Percentiles rank a stretch among this genome's conserved stretches.
Evolutionary conservation across 2,329 filamentous ascomycete genomes (phyloP).

Genomic region (Colletotrichum graminicola): DNA sequence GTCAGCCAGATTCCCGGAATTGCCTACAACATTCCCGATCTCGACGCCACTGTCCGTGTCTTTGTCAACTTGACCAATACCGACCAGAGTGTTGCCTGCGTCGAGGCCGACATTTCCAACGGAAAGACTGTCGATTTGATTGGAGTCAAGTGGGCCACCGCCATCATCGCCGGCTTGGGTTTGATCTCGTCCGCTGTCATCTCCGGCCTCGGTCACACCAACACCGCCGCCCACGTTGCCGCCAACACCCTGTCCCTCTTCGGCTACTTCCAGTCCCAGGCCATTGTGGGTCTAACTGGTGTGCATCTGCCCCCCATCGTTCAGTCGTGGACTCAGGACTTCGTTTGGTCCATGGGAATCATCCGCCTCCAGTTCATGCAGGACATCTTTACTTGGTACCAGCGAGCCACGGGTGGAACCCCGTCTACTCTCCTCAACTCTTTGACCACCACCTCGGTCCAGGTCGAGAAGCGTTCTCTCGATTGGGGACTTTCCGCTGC

Average conservation of each 20-base stretch:
- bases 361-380: constrained; percentile 91
- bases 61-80: constrained; percentile 79
- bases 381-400: constrained; percentile 93
- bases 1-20: constrained; percentile 80
- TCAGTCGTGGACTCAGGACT: constrained; percentile 94
- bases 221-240: constrained; percentile 93
- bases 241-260: constrained; percentile 95
- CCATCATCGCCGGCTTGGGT: constrained; percentile 86
- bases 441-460: constrained; percentile 81
- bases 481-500: constrained; percentile 47
- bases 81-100: constrained; percentile 79
- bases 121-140: constrained; percentile 91
- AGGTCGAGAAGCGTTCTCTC: constrained; percentile 76
- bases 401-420: constrained; percentile 89
- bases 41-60: constrained; percentile 87
- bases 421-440: constrained; percentile 83
- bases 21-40: constrained; percentile 89
- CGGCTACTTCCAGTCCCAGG: constrained; percentile 93
- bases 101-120: constrained; percentile 90
- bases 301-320: constrained; percentile 89
- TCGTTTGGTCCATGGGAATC: constrained; percentile 98
- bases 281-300: constrained; percentile 87
- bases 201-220: constrained; percentile 90
- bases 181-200: constrained; percentile 88
- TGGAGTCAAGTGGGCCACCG: constrained; percentile 90